Base-by-base conservation (phyloP, 805 yeast species). In the Saccharomycopsis fibuligera region DNA sequence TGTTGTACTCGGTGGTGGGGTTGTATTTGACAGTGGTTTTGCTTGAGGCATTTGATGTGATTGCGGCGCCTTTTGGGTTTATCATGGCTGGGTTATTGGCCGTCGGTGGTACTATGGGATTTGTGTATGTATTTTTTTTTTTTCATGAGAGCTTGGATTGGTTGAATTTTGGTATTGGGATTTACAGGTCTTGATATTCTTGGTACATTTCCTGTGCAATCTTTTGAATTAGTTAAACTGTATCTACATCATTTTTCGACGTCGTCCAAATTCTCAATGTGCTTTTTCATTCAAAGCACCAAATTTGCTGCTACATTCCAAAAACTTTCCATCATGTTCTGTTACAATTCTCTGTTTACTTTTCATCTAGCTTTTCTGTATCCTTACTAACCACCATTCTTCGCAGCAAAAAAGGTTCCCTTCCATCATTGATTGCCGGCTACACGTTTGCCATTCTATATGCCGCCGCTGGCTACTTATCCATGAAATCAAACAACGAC, bases 1-100 rank as follows among this genome's bases (percentile, higher is more conserved):
- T 29, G 17, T 24, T 49, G 8, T 30, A 17, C 17, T 10, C 23
- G 8, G 35, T 17, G 23, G 9, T 49, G 16, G 17, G 24, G 14
- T 14, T 25, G 27, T 49, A 45, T 21, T 6, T 27, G 12, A 19
- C 17, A 3, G 22, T 49, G 19, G 19, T 45, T 21, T 33, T 35
- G 19, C 31, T 49, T 21, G 52, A 49, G 29, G 9, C 45, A 6
- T 35, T 44, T n/a, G 43, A 36, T 22, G 35, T 49, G 5, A 8
- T 44, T 9, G 39, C 24, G 5, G 24, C 45, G n/a, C 52, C 52
- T 3, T 45, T 44, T 21, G 52, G 52, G 3, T 49, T 38, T 29
- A 33, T 49, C 31, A 40, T 49, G 48, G 52, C 41, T n/a, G 37
- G 19, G 3, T 25, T 49, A 23, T 35, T 44, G 16, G 17, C 35